Base-by-base conservation (phyloP, 345 rosid species). In the Citrus australasica region DNA sequence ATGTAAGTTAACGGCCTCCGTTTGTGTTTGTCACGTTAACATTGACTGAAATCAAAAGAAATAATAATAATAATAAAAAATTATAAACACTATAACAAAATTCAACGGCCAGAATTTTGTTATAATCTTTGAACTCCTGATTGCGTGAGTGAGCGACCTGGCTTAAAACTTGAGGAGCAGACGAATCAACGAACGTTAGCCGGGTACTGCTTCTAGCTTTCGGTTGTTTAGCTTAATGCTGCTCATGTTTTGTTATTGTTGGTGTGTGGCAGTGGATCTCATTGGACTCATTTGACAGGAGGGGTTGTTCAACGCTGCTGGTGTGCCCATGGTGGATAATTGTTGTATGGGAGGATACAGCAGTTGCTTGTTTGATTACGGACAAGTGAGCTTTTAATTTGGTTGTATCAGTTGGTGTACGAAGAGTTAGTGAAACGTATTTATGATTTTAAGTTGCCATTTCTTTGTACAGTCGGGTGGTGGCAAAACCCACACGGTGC, bases 281-380 rank as follows among this genome's bases (percentile, higher is more conserved):
- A 16, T 77, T 71, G 66, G 9, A 35, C 30, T 71, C 35, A 69
- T 69, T 14, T 78, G 17, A 70, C 89, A 95, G 99, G 99, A 97
- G 87, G 81, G 86, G 76, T 67, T 97, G 83, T 94, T 97, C 81
- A 89, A 90, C 81, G 96, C 89, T 67, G 98, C 99, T 74, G 99
- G 98, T 70, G 86, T 93, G 63, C 97, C 98, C 2, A 93, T 92
- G 98, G 99, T 97, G 74, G 99, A 94, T 46, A 97, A 93, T 84
- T 93, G 1, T 38, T 38, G 96, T 11, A 83, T 97, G 74, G 97
- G 89, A 79, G 99, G 99, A 21, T 97, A 97, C 85, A 94, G 90
- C 78, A 97, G 99, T 59, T 97, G 99, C 78, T 94, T 94, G 99
- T 94, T 97, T 86, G 99, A 96, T 1, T 94, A 97, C 82, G 99